Evolutionary conservation across 2,329 filamentous ascomycete species (phyloP), one percentile per base, ranked within the genome.

Genomic region (Trichoderma citrinoviride): DNA sequence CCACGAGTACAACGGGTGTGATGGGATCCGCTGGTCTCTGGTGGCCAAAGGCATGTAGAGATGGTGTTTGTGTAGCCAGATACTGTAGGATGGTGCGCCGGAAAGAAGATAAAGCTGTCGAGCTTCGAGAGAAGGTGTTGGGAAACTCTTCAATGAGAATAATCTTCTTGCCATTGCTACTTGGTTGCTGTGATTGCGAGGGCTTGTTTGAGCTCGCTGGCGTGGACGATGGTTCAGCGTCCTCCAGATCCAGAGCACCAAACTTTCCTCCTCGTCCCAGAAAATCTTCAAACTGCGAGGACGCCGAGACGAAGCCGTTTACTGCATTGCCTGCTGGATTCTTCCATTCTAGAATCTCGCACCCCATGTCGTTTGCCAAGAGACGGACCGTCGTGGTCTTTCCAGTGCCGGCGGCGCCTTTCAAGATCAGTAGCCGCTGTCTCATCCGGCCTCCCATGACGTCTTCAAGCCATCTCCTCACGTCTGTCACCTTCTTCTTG

Each of bases 271-370:
- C 89, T 64, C 93, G 86, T 12, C 87, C 89, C 66, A 99, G 81
- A 70, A 98, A 99, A 67, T 98, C 94, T 70, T 96, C 92, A 72
- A 99, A 99, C 70, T 96, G 91, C 7, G 87, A 83, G 5, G 91
- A 87, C 33, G 88, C 83, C 1, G 93, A 93, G 47, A 87, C 81
- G 57, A 88, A 88, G 0, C 87, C 87, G 2, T 84, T 81, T 1
- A 83, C 85, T 2, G 81, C 74, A 1, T 85, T 85, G 1, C 84
- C 85, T 1, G 85, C 82, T 1, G 94, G 93, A 73, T 96, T 97
- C 73, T 87, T 90, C 95, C 95, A 99, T 76, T 98, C 93, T 37
- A 95, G 80, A 33, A 98, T 79, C 67, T 93, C 86, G 66, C 90
- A 88, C 1, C 84, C 85, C 80, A 98, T 81, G n/a, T 90, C 86